Evolutionary conservation across 306 rosid genomes (phyloP).

Genomic region (Hylodesmum podocarpum): DNA sequence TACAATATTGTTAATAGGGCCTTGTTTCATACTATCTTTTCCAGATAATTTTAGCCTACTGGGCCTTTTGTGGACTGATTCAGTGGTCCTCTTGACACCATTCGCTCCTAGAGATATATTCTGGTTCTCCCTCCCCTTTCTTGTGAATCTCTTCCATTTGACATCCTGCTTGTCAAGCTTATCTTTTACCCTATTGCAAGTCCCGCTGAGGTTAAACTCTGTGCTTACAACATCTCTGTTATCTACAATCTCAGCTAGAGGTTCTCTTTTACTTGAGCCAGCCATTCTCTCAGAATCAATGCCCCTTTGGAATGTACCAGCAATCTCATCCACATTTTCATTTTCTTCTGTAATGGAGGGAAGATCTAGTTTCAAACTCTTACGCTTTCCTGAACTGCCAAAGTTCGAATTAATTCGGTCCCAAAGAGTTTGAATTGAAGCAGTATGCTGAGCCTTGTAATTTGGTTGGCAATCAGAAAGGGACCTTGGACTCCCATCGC

Average conservation of each 20-base stretch:
- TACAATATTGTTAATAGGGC: constrained; percentile 61
- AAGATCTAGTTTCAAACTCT: constrained; percentile 70
- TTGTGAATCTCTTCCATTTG: constrained; percentile 40
- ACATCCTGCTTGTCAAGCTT: constrained; percentile 46
- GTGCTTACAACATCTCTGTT: constrained; percentile 52
- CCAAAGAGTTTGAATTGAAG: constrained; percentile 78
- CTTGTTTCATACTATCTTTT: constrained; percentile 48
- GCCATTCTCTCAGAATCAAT: constrained; percentile 35
- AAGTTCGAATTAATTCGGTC: constrained; percentile 53
- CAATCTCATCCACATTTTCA: constrained; percentile 70
- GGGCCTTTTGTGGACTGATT: constrained; percentile 46
- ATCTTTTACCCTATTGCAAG: constrained; percentile 49
- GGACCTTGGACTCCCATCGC: constrained; percentile 45
- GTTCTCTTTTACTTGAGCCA: constrained; percentile 49
- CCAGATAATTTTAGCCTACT: constrained; percentile 63
- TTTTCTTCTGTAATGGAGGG: constrained; percentile 87
- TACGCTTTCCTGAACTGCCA: constrained; percentile 71
- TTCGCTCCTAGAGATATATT: constrained; percentile 49
- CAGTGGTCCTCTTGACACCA: constrained; percentile 48
- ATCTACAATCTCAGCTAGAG: constrained; percentile 58
- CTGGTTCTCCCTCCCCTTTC: constrained; percentile 55
- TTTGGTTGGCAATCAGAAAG: constrained; percentile 57
- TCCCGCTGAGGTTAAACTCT: constrained; percentile 50
- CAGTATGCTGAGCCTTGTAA: constrained; percentile 38
- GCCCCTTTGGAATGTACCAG: constrained; percentile 44